A percentile compares a stretch with the other conserved stretches of the same genome.
Evolutionary conservation across 306 rosid species (phyloP).

Genomic region (Morella rubra): DNA sequence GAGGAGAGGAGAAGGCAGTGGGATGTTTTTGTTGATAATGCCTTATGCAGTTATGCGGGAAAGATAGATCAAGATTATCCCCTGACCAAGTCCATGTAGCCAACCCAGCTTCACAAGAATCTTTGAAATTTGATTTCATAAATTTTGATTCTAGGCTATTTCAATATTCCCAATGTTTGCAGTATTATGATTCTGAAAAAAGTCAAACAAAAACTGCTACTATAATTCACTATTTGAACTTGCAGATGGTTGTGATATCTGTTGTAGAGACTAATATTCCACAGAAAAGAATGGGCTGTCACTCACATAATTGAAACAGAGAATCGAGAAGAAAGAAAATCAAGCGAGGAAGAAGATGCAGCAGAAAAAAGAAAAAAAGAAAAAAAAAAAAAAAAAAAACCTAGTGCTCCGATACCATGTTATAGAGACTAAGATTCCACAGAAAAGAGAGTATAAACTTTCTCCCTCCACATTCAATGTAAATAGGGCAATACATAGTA

Average conservation of each 20-base stretch:
- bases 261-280: not conserved
- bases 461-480: no score
- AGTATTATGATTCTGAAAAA: not conserved
- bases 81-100: not conserved
- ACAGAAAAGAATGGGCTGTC: no score
- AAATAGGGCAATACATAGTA: no score
- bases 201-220: constrained; percentile 6
- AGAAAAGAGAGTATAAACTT: no score
- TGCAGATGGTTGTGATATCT: constrained; percentile 8
- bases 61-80: constrained; percentile 13
- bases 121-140: constrained; percentile 11
- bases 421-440: no score
- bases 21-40: constrained; percentile 15
- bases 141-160: not conserved
- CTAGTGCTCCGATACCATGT: no score
- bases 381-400: no score
- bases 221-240: not conserved
- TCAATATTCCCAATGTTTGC: not conserved
- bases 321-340: no score
- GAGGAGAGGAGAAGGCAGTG: not conserved
- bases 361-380: no score
- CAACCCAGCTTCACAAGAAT: not conserved
- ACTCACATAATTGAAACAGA: no score
- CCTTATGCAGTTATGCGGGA: constrained; percentile 15
- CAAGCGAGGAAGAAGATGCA: no score